Evolutionary conservation across 257 asterid species (phyloP).

Genomic region (Nicotiana otophora): DNA sequence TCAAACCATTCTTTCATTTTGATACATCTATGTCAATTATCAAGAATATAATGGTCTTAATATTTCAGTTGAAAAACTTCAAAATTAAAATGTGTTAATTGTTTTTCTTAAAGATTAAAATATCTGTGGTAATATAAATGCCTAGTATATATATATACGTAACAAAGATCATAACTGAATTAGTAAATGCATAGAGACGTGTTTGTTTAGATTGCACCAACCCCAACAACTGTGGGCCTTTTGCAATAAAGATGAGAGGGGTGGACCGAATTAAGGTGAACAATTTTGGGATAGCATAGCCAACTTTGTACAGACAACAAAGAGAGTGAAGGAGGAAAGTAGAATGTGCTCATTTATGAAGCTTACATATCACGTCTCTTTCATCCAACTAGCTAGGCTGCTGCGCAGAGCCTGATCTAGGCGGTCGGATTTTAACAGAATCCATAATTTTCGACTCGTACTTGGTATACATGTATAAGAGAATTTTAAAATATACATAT

Average conservation of each 20-base stretch:
- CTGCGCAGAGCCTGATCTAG: not conserved
- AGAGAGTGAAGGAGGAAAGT: not conserved
- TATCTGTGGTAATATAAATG: not conserved
- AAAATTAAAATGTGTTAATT: not conserved
- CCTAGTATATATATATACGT: not conserved
- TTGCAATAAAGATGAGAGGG: not conserved
- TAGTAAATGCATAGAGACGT: not conserved
- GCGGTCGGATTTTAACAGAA: not conserved
- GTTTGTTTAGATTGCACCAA: conserved; percentile 5
- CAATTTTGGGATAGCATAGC: not conserved
- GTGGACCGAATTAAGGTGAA: not conserved
- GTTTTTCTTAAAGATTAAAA: not conserved
- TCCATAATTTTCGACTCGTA: not conserved
- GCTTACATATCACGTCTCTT: conserved; percentile 44
- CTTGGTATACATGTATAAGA: not conserved
- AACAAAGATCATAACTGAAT: not conserved
- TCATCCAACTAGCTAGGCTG: conserved; percentile 47
- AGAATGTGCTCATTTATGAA: conserved; percentile 26
- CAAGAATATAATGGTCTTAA: not conserved
- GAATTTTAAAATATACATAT: no score
- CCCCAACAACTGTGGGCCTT: not conserved
- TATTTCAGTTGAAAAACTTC: not conserved
- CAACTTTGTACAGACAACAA: not conserved
- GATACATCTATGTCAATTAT: not conserved
- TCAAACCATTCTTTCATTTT: not conserved